Evolutionary conservation across 495 filamentous ascomycete species (phyloP).

Genomic region (Ramalina intermedia): DNA sequence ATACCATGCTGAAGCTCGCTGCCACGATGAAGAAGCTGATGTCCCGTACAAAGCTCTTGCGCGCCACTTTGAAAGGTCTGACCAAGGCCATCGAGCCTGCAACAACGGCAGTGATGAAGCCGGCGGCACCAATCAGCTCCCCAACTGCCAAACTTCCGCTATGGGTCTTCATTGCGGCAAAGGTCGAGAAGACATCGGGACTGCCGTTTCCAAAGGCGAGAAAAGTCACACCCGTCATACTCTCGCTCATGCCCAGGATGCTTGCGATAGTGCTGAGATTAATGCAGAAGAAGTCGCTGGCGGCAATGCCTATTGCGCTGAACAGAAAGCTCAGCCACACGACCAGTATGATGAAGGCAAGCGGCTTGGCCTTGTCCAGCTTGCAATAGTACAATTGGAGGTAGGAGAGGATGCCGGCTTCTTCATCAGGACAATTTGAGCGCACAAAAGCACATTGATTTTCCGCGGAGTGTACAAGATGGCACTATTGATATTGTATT

Average conservation of each 20-base stretch:
- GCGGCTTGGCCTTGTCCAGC: slow-evolving; percentile 48
- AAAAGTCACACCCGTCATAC: slow-evolving; percentile 91
- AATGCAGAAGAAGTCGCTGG: slow-evolving; percentile 94
- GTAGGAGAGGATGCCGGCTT: slow-evolving; percentile 81
- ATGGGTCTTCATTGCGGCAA: slow-evolving; percentile 93
- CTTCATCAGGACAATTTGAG: slow-evolving; percentile 72
- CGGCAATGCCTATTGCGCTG: slow-evolving; percentile 95
- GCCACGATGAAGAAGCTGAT: slow-evolving; percentile 88
- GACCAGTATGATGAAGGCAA: slow-evolving; percentile 65
- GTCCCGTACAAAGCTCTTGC: slow-evolving; percentile 80
- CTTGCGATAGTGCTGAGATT: slow-evolving; percentile 85
- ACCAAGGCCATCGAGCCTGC: slow-evolving; percentile 97
- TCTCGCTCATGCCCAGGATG: slow-evolving; percentile 86
- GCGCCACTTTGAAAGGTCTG: slow-evolving; percentile 78
- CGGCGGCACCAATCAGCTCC: slow-evolving; percentile 87
- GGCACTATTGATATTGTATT: slow-evolving; percentile 42
- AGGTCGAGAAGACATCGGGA: slow-evolving; percentile 96
- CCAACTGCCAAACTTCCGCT: slow-evolving; percentile 92
- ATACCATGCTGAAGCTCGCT: slow-evolving; percentile 72
- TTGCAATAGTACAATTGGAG: slow-evolving; percentile 85
- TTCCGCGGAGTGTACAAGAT: slow-evolving; percentile 54
- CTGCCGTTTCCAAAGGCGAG: slow-evolving; percentile 98
- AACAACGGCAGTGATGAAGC: slow-evolving; percentile 94
- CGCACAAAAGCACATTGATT: slow-evolving; percentile 82
- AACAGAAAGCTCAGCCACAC: slow-evolving; percentile 86